A percentile compares a stretch with the other conserved stretches of the same genome.
phyloP scores from a whole-genome alignment of 352 stramenopile genomes.

The Phytophthora niederhauseri region DNA sequence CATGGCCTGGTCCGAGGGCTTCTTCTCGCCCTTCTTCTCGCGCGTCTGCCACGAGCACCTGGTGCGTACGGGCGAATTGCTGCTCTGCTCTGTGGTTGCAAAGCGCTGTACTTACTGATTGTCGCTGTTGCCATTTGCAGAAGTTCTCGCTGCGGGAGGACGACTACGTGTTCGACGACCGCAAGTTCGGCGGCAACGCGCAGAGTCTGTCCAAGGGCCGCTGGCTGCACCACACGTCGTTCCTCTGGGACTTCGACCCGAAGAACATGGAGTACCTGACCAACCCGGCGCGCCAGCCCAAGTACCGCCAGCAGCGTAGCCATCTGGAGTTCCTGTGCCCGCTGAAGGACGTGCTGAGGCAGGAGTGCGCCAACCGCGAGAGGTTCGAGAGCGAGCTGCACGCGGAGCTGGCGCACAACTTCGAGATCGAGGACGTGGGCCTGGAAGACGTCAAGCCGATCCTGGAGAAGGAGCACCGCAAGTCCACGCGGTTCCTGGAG shows the following conservation, averaged over 20 bases:
- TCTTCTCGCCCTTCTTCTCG: constrained; percentile 83
- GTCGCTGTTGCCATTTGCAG: constrained; percentile 29
- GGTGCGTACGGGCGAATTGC: constrained; percentile 13
- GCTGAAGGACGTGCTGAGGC: constrained; percentile 76
- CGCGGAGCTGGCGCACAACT: constrained; percentile 58
- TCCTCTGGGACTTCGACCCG: constrained; percentile 96
- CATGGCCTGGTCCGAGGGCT: constrained; percentile 91
- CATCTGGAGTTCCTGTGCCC: constrained; percentile 95
- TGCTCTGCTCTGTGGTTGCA: neutral
- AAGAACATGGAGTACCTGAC: constrained; percentile 96
- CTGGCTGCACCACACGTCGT: constrained; percentile 98
- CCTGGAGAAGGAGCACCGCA: constrained; percentile 64
- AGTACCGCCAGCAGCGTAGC: constrained; percentile 92
- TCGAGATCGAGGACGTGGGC: constrained; percentile 60
- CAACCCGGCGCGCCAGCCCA: constrained; percentile 94
- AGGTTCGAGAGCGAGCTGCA: constrained; percentile 54
- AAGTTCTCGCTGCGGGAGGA: constrained; percentile 94
- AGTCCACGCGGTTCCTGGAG: constrained; percentile 66
- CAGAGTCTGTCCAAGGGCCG: constrained; percentile 95
- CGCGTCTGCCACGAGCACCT: constrained; percentile 45
- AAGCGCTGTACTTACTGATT: constrained; percentile 6
- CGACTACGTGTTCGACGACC: constrained; percentile 96
- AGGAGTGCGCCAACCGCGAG: constrained; percentile 42
- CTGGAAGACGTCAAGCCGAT: constrained; percentile 54
- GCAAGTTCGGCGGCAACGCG: constrained; percentile 97